Conservation (phyloP, 805 yeast genomes). For the Kregervanrija fluxuum region DNA sequence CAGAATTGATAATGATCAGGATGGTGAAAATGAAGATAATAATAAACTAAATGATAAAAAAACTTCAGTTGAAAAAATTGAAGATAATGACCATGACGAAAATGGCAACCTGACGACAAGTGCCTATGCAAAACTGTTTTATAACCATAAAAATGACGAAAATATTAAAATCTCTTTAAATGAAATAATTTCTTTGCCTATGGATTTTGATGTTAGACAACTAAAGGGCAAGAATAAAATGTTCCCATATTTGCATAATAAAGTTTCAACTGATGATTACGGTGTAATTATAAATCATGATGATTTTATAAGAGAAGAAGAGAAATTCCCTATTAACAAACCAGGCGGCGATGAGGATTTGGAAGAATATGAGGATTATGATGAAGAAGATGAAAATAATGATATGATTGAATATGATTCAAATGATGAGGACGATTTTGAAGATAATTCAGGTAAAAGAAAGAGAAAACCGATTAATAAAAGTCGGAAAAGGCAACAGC, state of each 20-base stretch:
- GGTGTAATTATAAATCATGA: conserved; percentile 69
- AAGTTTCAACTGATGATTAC: conserved; percentile 72
- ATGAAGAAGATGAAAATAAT: conserved; percentile 19
- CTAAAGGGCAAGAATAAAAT: conserved; percentile 47
- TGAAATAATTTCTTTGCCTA: conserved; percentile 37
- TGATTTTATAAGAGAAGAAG: conserved; percentile 50
- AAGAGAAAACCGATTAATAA: conserved; percentile 19
- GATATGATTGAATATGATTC: conserved; percentile 10
- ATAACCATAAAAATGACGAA: conserved; percentile 6
- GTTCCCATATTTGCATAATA: conserved; percentile 67
- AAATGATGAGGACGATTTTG: conserved; percentile 17
- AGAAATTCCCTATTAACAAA: conserved; percentile 25
- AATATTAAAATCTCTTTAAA: conserved; percentile 23
- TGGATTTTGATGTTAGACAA: conserved; percentile 49
- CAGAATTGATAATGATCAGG: conserved; percentile 9
- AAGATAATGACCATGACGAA: neutral
- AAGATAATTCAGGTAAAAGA: conserved; percentile 15
- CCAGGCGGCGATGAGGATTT: conserved; percentile 11
- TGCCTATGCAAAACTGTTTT: no score
- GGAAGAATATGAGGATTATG: conserved; percentile 17
- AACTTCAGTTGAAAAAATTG: conserved; percentile 7
- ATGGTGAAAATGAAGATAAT: neutral
- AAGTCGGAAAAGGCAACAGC: conserved; percentile 12
- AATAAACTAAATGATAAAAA: conserved; percentile 18
- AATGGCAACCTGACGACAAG: neutral